Conservation (phyloP, 768 basidiomycete species). For the Leccinum pellstonianum region DNA sequence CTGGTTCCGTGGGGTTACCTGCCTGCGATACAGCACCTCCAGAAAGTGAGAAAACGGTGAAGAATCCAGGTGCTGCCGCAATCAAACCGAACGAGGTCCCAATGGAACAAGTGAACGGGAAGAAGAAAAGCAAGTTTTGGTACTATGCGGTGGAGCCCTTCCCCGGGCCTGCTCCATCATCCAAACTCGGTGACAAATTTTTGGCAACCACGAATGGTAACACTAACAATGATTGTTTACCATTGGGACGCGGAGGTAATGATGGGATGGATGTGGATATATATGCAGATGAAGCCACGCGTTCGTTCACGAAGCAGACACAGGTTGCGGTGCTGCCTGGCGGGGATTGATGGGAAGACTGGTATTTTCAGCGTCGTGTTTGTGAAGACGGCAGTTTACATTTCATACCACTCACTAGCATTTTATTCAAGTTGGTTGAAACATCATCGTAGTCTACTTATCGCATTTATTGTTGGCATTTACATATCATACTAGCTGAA, state of each 20-base stretch:
- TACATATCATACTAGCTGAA: constrained; percentile 19
- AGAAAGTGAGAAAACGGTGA: constrained; percentile 44
- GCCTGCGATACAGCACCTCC: constrained; percentile 24
- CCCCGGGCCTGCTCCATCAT: constrained; percentile 28
- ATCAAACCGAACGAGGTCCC: constrained; percentile 72
- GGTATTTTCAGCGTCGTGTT: constrained; percentile 11
- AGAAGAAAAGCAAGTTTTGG: constrained; percentile 87
- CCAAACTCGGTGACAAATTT: constrained; percentile 13
- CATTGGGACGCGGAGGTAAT: not conserved
- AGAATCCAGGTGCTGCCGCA: constrained; percentile 59
- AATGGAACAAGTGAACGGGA: constrained; percentile 73
- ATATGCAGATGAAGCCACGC: constrained; percentile 14
- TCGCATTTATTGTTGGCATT: constrained; percentile 25
- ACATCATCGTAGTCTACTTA: constrained; percentile 32
- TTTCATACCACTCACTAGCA: constrained; percentile 33
- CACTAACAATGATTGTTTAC: constrained; percentile 9
- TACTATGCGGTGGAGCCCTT: constrained; percentile 82
- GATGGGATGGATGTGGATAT: constrained; percentile 28
- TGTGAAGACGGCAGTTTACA: constrained; percentile 14
- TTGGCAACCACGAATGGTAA: constrained; percentile 24
- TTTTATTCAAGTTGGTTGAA: constrained; percentile 22
- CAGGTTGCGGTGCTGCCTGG: constrained; percentile 14
- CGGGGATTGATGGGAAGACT: constrained; percentile 7
- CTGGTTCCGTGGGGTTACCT: constrained; percentile 41
- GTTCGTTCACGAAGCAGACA: constrained; percentile 16